phyloP scores from a whole-genome alignment of 495 filamentous ascomycete species.

The Rhizodiscina lignyota region DNA sequence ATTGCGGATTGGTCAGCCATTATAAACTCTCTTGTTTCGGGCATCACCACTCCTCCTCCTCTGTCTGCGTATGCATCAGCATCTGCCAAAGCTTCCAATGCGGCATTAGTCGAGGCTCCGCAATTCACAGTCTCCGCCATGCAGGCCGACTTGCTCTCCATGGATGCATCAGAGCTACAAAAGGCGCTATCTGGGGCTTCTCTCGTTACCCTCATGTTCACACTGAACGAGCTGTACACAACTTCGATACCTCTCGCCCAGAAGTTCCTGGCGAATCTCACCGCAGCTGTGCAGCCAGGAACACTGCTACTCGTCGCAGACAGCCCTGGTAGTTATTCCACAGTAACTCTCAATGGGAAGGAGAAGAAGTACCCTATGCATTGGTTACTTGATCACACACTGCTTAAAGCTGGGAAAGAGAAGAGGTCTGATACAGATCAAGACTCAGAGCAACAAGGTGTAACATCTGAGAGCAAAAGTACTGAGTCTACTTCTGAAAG shows the following conservation, averaged over 20 bases:
- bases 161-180: conserved; percentile 25
- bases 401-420: conserved; percentile 28
- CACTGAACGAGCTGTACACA: conserved; percentile 87
- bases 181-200: conserved; percentile 23
- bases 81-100: conserved; percentile 27
- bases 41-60: conserved; percentile 28
- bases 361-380: conserved; percentile 80
- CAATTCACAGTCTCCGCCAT: conserved; percentile 33
- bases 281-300: conserved; percentile 32
- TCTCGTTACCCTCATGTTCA: conserved; percentile 79
- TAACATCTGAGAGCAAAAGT: too few species aligned
- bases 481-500: too few species aligned
- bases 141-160: conserved; percentile 44
- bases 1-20: conserved; percentile 60
- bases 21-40: conserved; percentile 30
- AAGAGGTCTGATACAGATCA: conserved; percentile 8
- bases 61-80: conserved; percentile 39
- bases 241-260: conserved; percentile 60
- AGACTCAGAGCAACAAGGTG: too few species aligned
- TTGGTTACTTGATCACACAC: conserved; percentile 73
- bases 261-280: conserved; percentile 49
- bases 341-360: conserved; percentile 38
- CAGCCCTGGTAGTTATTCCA: conserved; percentile 84
- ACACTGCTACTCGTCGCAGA: conserved; percentile 74
- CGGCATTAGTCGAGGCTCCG: conserved; percentile 21